A percentile compares a stretch with the other conserved stretches of the same genome.
These are phyloP conservation scores for Calonectria hawksworthii DNA, from an alignment of 2,329 filamentous ascomycete species.

Conservation along the genomic window DNA sequence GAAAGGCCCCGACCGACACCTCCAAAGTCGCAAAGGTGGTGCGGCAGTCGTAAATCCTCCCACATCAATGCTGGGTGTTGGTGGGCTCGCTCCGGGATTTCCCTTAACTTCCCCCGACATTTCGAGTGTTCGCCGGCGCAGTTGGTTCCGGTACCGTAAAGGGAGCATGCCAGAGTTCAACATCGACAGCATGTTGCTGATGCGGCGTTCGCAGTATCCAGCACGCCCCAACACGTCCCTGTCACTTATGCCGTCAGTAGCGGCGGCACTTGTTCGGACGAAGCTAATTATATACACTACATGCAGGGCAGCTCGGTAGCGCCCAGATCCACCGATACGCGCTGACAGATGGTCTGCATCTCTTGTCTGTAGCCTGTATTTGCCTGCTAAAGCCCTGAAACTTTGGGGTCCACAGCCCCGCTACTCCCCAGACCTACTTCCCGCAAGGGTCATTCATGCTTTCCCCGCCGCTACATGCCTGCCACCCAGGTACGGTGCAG, in stretches of 20 bases:
- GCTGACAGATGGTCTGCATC: constrained; percentile 1
- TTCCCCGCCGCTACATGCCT: background rate
- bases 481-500: background rate
- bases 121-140: background rate
- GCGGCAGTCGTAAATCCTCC: background rate
- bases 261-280: background rate
- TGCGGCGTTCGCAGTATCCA: background rate
- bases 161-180: background rate
- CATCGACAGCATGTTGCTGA: background rate
- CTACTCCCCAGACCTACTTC: background rate
- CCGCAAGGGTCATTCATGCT: background rate
- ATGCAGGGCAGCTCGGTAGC: background rate
- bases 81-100: background rate
- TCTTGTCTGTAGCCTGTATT: background rate
- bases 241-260: background rate
- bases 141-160: background rate
- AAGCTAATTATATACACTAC: background rate
- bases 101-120: background rate
- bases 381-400: constrained; percentile 6
- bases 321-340: constrained; percentile 5
- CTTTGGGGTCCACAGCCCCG: constrained; percentile 13
- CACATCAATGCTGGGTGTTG: background rate
- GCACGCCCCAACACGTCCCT: background rate
- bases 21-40: background rate
- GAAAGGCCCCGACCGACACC: background rate